Evolutionary conservation across 73 alveolate genomes (phyloP).

Genomic region (Symbiodinium natans): DNA sequence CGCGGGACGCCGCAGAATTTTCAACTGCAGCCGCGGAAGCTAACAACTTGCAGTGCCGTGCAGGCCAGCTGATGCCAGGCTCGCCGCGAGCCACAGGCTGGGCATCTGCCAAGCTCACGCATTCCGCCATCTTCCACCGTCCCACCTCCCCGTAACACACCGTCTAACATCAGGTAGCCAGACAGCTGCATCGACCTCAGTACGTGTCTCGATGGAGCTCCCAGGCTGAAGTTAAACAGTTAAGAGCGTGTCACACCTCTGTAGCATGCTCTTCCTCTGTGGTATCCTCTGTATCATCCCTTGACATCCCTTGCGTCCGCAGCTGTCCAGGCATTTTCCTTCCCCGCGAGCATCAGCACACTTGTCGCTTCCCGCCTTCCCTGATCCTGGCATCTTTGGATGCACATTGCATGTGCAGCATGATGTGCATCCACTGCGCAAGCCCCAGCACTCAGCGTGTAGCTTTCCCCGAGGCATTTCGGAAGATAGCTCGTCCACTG

Average conservation of each 20-base stretch:
- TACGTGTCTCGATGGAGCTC: not conserved
- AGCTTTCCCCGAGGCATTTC: slow-evolving; percentile 8
- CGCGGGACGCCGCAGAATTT: not conserved
- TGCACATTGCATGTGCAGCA: too few species aligned
- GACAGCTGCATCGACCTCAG: not conserved
- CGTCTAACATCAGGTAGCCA: too few species aligned
- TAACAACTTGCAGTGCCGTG: not conserved
- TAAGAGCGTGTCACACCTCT: too few species aligned
- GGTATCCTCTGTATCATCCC: too few species aligned
- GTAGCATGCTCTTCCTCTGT: too few species aligned
- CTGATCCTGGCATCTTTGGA: not conserved
- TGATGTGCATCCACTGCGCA: too few species aligned
- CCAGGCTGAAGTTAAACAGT: not conserved
- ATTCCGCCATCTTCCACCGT: not conserved
- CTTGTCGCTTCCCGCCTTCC: not conserved
- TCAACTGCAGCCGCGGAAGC: not conserved
- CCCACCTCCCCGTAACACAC: too few species aligned
- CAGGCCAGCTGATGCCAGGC: not conserved
- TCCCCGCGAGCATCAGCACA: not conserved
- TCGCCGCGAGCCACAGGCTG: not conserved
- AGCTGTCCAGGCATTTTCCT: not conserved
- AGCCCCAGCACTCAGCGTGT: too few species aligned
- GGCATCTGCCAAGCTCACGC: not conserved
- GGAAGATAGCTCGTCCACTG: slow-evolving; percentile 5
- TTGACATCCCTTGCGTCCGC: too few species aligned